Evolutionary conservation across 805 yeast genomes (phyloP), one percentile per base, ranked within the genome.

Genomic region (Alloascoidea africana): DNA sequence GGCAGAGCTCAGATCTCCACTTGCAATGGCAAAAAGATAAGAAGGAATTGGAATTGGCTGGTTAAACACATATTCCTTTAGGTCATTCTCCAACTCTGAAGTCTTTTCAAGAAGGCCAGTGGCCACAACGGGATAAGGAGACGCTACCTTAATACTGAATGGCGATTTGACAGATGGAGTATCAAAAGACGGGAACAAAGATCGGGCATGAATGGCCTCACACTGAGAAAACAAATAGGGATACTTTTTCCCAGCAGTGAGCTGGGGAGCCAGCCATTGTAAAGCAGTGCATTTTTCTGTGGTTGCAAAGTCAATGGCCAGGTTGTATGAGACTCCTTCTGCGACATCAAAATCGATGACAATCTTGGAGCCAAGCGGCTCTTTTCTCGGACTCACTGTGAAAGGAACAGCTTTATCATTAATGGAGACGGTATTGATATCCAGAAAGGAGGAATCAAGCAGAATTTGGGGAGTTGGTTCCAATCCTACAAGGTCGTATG

Each of bases 131-230:
- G 81, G 81, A 39, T 70, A 63, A 13, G 73, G 67, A 2, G 94
- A 81, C 33, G 56, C 65, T 38, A 81, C 73, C 16, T 59, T 60
- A 44, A 77, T 74, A 14, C 59, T 54, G 49, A 66, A 81, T 1
- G 76, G 63, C 1, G 86, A 68, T 54, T 86, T 86, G 18, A 85
- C 67, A 0, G 89, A 68, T 1, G 96, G 95, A 0, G 96, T 85
- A 55, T 86, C 96, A 52, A 86, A 86, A 49, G 85, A 81, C 5
- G 96, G 96, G 60, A 81, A 77, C 50, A 85, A 65, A 13, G 89
- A 71, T 50, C 96, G 68, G 4, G 94, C 91, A 51, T 86, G 95
- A 44, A 82, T 85, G 27, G 95, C 86, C 60, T 86, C 94, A 52
- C 93, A 72, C 58, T 86, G 96, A 6, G 95, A 83, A 55, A 85